These are phyloP conservation scores for Wickerhamiella allomyrinae DNA, from an alignment of 805 yeast genomes.

Conservation along the genomic window DNA sequence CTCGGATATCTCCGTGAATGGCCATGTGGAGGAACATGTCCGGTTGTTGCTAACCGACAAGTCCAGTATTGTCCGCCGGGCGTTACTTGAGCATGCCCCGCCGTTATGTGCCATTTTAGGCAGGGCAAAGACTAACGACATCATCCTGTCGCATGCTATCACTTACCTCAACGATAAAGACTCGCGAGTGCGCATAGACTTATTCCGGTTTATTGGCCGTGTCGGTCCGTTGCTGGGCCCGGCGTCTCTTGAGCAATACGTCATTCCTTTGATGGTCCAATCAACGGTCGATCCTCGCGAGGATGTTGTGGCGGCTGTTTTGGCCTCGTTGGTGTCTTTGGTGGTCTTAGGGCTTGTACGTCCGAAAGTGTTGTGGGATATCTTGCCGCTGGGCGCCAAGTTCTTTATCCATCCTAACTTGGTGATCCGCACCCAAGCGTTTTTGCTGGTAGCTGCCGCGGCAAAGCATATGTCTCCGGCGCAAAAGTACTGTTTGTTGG, in stretches of 20 bases:
- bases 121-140: slow-evolving; percentile 73
- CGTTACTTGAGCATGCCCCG: slow-evolving; percentile 55
- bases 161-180: slow-evolving; percentile 78
- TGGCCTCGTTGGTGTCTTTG: slow-evolving; percentile 43
- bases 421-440: slow-evolving; percentile 61
- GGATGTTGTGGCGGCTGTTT: slow-evolving; percentile 63
- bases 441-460: slow-evolving; percentile 46
- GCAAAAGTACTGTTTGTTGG: slow-evolving; percentile 67
- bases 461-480: slow-evolving; percentile 54
- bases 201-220: slow-evolving; percentile 57
- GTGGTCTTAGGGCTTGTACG: slow-evolving; percentile 43
- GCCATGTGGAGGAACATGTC: slow-evolving; percentile 51
- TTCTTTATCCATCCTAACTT: slow-evolving; percentile 74
- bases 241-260: slow-evolving; percentile 70
- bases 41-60: slow-evolving; percentile 56
- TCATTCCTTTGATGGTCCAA: slow-evolving; percentile 72
- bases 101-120: slow-evolving; percentile 75
- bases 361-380: slow-evolving; percentile 39
- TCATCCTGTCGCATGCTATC: slow-evolving; percentile 77
- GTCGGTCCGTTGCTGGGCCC: slow-evolving; percentile 73
- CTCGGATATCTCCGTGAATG: slow-evolving; percentile 18
- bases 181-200: slow-evolving; percentile 48
- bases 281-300: slow-evolving; percentile 64
- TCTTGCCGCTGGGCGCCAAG: slow-evolving; percentile 36
- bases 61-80: slow-evolving; percentile 48